Evolutionary conservation across 1,284 basidiomycete species (phyloP), one percentile per base, ranked within the genome.

Genomic region (Melampsora medusae): DNA sequence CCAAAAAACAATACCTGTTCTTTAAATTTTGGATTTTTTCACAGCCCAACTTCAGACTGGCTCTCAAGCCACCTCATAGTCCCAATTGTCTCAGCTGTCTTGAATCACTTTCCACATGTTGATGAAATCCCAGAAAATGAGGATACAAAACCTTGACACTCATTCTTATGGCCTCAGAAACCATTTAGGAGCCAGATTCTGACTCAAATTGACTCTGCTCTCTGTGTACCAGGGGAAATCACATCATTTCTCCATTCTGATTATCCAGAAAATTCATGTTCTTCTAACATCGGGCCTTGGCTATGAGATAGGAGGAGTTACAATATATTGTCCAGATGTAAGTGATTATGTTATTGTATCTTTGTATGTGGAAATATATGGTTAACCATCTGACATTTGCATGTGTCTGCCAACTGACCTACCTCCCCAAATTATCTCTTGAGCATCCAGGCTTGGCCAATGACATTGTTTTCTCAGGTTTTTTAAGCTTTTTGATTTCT

Each of bases 381-480:
- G 0, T 42, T 14, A 12, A 42, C 10, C 10, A 9, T 42, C 10
- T 14, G 10, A 1, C 1, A 3, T 50, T 50, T 61, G 2, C 28
- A 28, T 28, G 2, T 60, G 49, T 14, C 42, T 5, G 33, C 33
- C 14, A 76, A 67, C 60, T 76, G 33, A 68, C 74, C 16, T 76
- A 76, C 33, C 67, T 76, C 22, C 74, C 67, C 7, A 67, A 60
- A 50, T 76, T 67, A 67, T 76, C 69, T 65, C 33, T 17, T 42
- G 61, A 64, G 50, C 38, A 60, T 49, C 67, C 59, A 42, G 74
- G 67, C 9, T 35, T 76, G n/a, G 74, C 74, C 28, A 76, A 76
- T 48, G 74, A 67, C 17, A 53, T 76, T 14, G 62, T 76, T 14
- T 76, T 76, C 69, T 76, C 74, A 69, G 71, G 64, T 74, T 28